Evolutionary conservation across 2,329 filamentous ascomycete species (phyloP).

Genomic region (Sordariomycetes sp.): DNA sequence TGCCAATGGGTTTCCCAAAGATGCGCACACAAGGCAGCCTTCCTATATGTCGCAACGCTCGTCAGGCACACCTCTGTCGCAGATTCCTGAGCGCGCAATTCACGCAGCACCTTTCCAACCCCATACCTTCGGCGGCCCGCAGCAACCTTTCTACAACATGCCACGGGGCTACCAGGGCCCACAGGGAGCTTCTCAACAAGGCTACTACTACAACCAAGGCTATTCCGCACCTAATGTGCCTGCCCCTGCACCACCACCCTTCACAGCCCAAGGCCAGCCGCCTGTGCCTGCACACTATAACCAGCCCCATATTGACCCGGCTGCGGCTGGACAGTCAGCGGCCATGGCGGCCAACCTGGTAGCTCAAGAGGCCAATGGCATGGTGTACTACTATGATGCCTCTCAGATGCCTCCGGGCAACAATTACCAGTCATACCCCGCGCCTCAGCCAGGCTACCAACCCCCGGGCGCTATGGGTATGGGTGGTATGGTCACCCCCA

Average conservation of each 20-base stretch:
- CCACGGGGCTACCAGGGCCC: constrained; percentile 23
- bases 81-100: constrained; percentile 87
- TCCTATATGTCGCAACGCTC: constrained; percentile 65
- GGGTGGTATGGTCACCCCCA: constrained; percentile 71
- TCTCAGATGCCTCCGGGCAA: constrained; percentile 52
- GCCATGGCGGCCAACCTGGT: constrained; percentile 37
- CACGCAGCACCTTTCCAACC: constrained; percentile 88
- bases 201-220: constrained; percentile 1
- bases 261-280: constrained; percentile 46
- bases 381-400: constrained; percentile 89
- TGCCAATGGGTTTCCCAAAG: constrained; percentile 42
- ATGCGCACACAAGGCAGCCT: constrained; percentile 56
- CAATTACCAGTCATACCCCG: constrained; percentile 36
- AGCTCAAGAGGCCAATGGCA: constrained; percentile 88
- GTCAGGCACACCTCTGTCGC: constrained; percentile 73
- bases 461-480: constrained; percentile 57
- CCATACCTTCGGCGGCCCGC: constrained; percentile 46
- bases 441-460: constrained; percentile 41
- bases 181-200: constrained; percentile 23
- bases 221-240: constrained; percentile 5
- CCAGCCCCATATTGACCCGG: constrained; percentile 20
- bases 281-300: constrained; percentile 29
- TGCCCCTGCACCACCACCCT: constrained; percentile 40
- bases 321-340: constrained; percentile 14
- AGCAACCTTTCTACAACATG: constrained; percentile 45